Conservation (phyloP, 2,329 filamentous ascomycete species). For the Trichoderma sp. region DNA sequence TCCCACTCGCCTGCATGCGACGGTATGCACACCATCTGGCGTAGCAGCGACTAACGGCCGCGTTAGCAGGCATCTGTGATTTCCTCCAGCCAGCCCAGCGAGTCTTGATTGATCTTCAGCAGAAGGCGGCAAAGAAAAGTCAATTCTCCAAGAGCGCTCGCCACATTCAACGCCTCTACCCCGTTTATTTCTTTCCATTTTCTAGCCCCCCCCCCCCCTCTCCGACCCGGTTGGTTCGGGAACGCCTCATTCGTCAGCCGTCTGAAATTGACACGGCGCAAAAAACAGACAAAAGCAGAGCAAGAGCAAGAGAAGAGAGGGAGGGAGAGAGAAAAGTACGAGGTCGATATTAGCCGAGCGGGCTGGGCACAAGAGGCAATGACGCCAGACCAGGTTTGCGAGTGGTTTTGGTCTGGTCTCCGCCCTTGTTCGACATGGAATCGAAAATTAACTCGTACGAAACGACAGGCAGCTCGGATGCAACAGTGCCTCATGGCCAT, state of each 20-base stretch:
- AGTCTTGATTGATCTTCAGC: not conserved
- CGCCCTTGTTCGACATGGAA: not conserved
- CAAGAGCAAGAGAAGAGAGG: not conserved
- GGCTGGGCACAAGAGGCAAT: not conserved
- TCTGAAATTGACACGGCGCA: not conserved
- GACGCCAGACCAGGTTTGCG: constrained; percentile 4
- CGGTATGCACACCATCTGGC: constrained; percentile 17
- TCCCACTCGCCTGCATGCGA: constrained; percentile 9
- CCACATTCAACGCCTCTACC: not conserved
- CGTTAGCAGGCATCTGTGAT: not conserved
- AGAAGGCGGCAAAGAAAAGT: not conserved
- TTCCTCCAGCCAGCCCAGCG: not conserved
- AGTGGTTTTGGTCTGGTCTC: constrained; percentile 2
- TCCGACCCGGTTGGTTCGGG: not conserved
- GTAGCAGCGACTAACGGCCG: not conserved
- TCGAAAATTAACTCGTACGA: not conserved
- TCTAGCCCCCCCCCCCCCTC: not conserved
- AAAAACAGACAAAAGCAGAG: not conserved
- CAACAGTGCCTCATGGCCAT: constrained; percentile 19
- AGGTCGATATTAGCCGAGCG: constrained; percentile 13
- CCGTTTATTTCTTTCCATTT: not conserved
- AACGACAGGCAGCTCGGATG: not conserved
- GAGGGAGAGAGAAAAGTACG: not conserved
- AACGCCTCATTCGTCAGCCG: constrained; percentile 19
- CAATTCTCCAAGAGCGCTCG: constrained; percentile 5